Evolutionary conservation across 2,329 filamentous ascomycete species (phyloP).

Genomic region (Epichloe typhina): DNA sequence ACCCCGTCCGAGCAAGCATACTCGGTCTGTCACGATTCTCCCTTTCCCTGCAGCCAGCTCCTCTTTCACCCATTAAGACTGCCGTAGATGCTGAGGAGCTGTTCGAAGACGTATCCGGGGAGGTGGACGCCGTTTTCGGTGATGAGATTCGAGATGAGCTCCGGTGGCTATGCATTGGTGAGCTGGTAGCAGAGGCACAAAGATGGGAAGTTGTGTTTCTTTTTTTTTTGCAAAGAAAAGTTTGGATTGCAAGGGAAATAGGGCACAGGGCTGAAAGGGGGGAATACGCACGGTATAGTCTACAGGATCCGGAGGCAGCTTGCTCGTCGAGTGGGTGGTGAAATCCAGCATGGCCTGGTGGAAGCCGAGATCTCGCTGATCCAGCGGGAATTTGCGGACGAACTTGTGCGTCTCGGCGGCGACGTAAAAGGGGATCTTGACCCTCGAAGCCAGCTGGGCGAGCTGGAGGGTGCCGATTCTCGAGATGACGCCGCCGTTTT

Average conservation of each 20-base stretch:
- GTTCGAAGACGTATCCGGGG: conserved; percentile 56
- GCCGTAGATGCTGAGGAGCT: conserved; percentile 51
- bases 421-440: conserved; percentile 73
- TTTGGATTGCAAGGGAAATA: no score
- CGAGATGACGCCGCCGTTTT: conserved; percentile 87
- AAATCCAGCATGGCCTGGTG: conserved; percentile 69
- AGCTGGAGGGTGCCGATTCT: conserved; percentile 79
- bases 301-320: conserved; percentile 42
- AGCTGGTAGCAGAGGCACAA: not conserved
- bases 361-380: conserved; percentile 68
- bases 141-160: conserved; percentile 58
- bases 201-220: no score
- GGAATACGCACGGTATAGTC: conserved; percentile 53
- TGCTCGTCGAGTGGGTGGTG: conserved; percentile 34
- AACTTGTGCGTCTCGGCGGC: conserved; percentile 97
- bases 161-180: conserved; percentile 37
- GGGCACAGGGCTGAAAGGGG: no score
- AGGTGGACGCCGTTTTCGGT: conserved; percentile 63
- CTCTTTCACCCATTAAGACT: conserved; percentile 23
- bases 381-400: conserved; percentile 70
- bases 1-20: no score
- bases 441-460: conserved; percentile 57
- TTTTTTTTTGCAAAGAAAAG: no score
- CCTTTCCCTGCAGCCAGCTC: not conserved
- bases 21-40: no score